Base-by-base conservation (phyloP, 1,284 basidiomycete genomes). In the Trichosporon sp. region DNA sequence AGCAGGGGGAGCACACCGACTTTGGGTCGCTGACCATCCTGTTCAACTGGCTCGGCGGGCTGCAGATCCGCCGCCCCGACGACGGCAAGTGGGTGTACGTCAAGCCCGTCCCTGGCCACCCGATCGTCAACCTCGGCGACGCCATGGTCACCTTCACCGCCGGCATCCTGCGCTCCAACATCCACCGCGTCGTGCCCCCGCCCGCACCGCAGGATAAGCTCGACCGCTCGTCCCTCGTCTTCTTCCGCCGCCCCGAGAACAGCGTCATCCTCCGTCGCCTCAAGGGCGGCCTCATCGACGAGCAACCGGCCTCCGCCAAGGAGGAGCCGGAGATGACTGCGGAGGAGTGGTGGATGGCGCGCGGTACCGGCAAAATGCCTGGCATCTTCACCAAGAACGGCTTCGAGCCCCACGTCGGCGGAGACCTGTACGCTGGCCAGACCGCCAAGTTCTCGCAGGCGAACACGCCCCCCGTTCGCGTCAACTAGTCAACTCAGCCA, bases 51-150 rank as follows among this genome's bases (percentile, higher is more conserved):
- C 85, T 91, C 0, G 90, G 90, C 2, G 90, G 90, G 0, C 81
- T 92, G 6, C 90, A 91, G 74, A 89, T 91, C 0, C 84, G 90
- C 51, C 64, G 60, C 7, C 89, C 89, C 0, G 88, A 87, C 2
- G 82, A 86, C 11, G 85, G 87, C n/a, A 79, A 85, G 25, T 91
- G 90, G 90, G 87, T 88, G 73, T 91, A 90, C 71, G 84, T 91
- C 69, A 29, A 88, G 86, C 89, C 89, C 0, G 76, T 90, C 31
- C 86, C 87, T 0, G 86, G 87, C 0, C 86, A 88, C 68, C 87
- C 87, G 1, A 83, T 89, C 31, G 88, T 88, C 77, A 89, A 89
- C 72, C 68, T 89, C 11, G 88, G 88, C 9, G 88, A 89, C 68
- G 86, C 88, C 1, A 81, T 89, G 73, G 77, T 85, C 9, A 79